Base-by-base conservation (phyloP, 148 eudicot genomes). In the Limonium bicolor region DNA sequence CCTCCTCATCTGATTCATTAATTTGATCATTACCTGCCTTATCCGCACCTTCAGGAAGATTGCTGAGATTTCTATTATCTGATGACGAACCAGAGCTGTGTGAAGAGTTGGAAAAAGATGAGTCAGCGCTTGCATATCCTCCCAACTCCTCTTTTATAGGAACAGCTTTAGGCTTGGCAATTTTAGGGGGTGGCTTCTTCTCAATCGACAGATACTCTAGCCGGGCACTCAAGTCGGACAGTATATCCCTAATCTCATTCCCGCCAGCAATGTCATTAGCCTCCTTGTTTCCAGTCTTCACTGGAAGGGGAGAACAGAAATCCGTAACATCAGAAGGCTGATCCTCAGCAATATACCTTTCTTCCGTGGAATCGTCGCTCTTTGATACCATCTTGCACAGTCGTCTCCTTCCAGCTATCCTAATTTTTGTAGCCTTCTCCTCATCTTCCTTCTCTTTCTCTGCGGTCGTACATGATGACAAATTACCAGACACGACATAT, bases 371-470 rank as follows among this genome's bases (percentile, higher is more conserved):
- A 24, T 27, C 49, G 1, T 14, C 14, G 19, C 45, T 56, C 26
- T 27, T 61, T 23, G 64, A 29, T 14, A 69, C 69, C 28, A 71
- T 44, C 59, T 77, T 85, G 68, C 95, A 92, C 12, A 92, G 99
- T 14, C 99, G 80, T 23, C 94, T 82, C 35, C 86, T 69, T 24
- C 99, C 99, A 63, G 69, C 37, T 12, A 92, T 64, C 62, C 74
- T 85, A 26, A 81, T 78, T 54, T 76, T 84, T 41, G 36, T 46
- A 6, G 26, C 56, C 47, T 66, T 68, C 30, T 61, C 38, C 27
- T 69, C 72, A 41, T 48, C 74, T 57, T 38, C 16, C n/a, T n/a
- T n/a, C 30, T 61, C 38, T 30, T 69, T 74, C 45, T 48, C 74
- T 57, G 42, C 16, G 17, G 27, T 2, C 3, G 15, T 6, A 1